Conservation (phyloP, 768 basidiomycete species). For the Psilocybe cubensis region DNA sequence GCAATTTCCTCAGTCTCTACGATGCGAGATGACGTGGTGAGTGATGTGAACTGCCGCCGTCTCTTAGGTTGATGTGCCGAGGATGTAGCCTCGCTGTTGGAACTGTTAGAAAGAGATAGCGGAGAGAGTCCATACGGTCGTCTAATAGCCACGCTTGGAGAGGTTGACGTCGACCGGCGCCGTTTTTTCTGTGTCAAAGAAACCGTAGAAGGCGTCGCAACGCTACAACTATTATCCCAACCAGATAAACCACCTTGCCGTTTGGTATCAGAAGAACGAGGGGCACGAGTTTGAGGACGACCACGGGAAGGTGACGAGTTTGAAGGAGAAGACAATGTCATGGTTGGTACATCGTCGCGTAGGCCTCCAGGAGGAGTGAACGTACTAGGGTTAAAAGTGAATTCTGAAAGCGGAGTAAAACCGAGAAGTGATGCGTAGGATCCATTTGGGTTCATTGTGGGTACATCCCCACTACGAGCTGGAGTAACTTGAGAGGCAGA, state of each 20-base stretch:
- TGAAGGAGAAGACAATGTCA: not conserved
- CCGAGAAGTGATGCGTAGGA: constrained; percentile 10
- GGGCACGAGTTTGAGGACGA: constrained; percentile 8
- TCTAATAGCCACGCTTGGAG: not conserved
- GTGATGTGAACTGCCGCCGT: not conserved
- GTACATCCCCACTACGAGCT: not conserved
- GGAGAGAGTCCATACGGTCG: not conserved
- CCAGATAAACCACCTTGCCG: constrained; percentile 16
- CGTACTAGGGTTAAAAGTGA: not conserved
- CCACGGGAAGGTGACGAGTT: constrained; percentile 2
- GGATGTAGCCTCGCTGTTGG: not conserved
- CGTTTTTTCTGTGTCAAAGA: constrained; percentile 4
- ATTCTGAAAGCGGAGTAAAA: constrained; percentile 1
- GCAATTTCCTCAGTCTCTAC: not conserved
- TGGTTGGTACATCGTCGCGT: not conserved
- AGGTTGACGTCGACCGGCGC: constrained; percentile 6
- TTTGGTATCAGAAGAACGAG: constrained; percentile 2
- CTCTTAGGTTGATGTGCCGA: constrained; percentile 1
- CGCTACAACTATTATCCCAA: constrained; percentile 11
- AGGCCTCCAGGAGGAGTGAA: not conserved
- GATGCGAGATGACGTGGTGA: not conserved
- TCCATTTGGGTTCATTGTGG: constrained; percentile 1
- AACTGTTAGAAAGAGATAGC: not conserved
- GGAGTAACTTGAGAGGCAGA: not conserved
- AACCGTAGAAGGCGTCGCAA: not conserved